Conservation (phyloP, 2,329 filamentous ascomycete species). For the Sporothrix brasiliensis region DNA sequence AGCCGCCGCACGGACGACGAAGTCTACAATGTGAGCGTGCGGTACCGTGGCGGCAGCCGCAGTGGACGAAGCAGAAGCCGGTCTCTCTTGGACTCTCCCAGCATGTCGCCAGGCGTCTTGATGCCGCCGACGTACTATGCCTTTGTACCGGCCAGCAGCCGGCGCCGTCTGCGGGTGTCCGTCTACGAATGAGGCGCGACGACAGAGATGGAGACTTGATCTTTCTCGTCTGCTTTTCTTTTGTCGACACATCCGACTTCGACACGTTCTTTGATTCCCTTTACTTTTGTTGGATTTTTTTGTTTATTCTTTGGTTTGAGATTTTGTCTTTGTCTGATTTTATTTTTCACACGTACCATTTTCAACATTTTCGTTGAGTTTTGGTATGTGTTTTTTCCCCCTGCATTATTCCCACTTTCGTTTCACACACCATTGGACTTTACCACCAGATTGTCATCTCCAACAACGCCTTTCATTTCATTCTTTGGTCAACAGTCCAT, state of each 20-base stretch:
- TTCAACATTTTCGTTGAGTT: background rate
- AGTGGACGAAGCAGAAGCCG: background rate
- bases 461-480: background rate
- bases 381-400: background rate
- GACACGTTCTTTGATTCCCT: background rate
- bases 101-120: background rate
- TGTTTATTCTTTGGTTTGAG: background rate
- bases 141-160: background rate
- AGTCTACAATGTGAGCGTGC: conserved; percentile 19
- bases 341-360: background rate
- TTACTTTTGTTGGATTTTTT: no score
- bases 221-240: background rate
- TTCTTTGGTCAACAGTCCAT: background rate
- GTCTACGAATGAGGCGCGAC: background rate
- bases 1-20: background rate
- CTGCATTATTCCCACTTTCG: background rate
- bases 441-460: background rate
- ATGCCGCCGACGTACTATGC: conserved; percentile 8
- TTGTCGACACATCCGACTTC: background rate
- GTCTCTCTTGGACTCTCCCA: background rate
- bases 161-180: background rate
- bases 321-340: background rate
- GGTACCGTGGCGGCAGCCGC: background rate
- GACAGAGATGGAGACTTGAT: background rate
- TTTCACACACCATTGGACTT: background rate